These are phyloP conservation scores for Xerophyta viscosa DNA, from an alignment of 106 monocot genomes.

Conservation along the genomic window DNA sequence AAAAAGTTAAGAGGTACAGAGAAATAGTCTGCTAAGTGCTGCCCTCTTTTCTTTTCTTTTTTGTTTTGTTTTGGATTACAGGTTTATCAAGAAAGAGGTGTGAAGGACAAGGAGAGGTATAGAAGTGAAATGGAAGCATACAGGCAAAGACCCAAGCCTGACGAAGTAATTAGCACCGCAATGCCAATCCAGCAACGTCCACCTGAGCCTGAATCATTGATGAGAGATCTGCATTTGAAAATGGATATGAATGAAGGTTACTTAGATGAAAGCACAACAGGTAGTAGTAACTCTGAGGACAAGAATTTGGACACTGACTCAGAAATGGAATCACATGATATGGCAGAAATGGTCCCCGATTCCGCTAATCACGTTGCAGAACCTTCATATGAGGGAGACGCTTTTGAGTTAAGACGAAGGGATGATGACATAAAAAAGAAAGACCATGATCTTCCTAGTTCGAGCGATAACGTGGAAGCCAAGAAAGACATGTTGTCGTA, in stretches of 20 bases:
- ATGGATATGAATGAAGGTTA: constrained; percentile 16
- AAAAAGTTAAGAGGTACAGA: no score
- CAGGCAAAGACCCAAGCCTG: constrained; percentile 37
- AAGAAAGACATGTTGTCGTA: no score
- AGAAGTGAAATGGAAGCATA: constrained; percentile 65
- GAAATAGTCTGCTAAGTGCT: no score
- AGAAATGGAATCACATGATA: constrained; percentile 29
- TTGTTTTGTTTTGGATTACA: constrained; percentile 37
- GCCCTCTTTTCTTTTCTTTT: no score
- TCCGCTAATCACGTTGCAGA: constrained; percentile 12
- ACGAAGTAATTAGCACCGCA: constrained; percentile 34
- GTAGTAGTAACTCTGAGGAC: constrained; percentile 32
- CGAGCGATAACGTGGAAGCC: constrained; percentile 11
- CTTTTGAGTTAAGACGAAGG: constrained; percentile 41
- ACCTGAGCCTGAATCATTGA: constrained; percentile 10
- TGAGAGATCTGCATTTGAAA: constrained; percentile 7
- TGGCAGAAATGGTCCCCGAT: constrained; percentile 12
- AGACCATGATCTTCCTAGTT: constrained; percentile 6
- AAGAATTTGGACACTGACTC: constrained; percentile 35
- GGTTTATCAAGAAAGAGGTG: constrained; percentile 92
- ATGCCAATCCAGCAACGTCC: constrained; percentile 64
- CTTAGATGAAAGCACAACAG: constrained; percentile 21
- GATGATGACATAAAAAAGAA: constrained; percentile 11
- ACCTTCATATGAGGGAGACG: constrained; percentile 21
- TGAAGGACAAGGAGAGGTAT: constrained; percentile 87